Conservation (phyloP, 352 stramenopile species). For the Globisporangium megalacanthum region DNA sequence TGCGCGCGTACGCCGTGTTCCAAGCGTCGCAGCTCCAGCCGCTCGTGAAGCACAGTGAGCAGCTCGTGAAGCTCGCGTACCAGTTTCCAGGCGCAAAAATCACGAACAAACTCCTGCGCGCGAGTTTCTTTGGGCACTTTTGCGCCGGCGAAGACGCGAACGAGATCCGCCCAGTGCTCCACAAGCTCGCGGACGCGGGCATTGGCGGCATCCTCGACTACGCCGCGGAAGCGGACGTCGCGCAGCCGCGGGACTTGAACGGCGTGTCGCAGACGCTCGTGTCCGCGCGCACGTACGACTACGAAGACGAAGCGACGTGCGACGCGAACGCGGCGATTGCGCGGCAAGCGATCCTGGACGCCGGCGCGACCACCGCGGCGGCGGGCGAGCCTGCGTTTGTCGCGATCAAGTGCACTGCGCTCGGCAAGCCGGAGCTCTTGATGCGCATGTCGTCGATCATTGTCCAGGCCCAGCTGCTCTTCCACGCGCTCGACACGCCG, state of each 20-base stretch:
- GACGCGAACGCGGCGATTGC: slow-evolving; percentile 89
- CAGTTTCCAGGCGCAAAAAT: slow-evolving; percentile 74
- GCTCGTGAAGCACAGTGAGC: slow-evolving; percentile 87
- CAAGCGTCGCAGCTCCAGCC: slow-evolving; percentile 76
- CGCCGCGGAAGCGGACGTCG: slow-evolving; percentile 91
- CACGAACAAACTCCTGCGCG: slow-evolving; percentile 86
- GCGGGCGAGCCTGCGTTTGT: slow-evolving; percentile 85
- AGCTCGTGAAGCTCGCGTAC: slow-evolving; percentile 79
- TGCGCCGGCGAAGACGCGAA: slow-evolving; percentile 91
- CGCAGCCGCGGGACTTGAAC: slow-evolving; percentile 70
- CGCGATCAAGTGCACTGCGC: slow-evolving; percentile 96
- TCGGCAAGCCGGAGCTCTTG: slow-evolving; percentile 95
- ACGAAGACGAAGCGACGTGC: slow-evolving; percentile 91
- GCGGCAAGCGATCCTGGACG: slow-evolving; percentile 75
- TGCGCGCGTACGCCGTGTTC: slow-evolving; percentile 88
- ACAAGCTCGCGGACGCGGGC: slow-evolving; percentile 67
- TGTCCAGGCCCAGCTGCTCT: slow-evolving; percentile 88
- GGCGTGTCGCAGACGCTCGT: slow-evolving; percentile 79
- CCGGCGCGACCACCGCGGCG: slow-evolving; percentile 28
- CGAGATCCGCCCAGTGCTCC: slow-evolving; percentile 77
- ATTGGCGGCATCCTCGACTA: slow-evolving; percentile 98
- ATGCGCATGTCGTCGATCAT: slow-evolving; percentile 94
- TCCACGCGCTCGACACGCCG: slow-evolving; percentile 87
- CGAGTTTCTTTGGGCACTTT: slow-evolving; percentile 97
- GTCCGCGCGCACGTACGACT: slow-evolving; percentile 93